Evolutionary conservation across 179 eudicot genomes (phyloP), one percentile per base, ranked within the genome.

Genomic region (Dionaea muscipula): DNA sequence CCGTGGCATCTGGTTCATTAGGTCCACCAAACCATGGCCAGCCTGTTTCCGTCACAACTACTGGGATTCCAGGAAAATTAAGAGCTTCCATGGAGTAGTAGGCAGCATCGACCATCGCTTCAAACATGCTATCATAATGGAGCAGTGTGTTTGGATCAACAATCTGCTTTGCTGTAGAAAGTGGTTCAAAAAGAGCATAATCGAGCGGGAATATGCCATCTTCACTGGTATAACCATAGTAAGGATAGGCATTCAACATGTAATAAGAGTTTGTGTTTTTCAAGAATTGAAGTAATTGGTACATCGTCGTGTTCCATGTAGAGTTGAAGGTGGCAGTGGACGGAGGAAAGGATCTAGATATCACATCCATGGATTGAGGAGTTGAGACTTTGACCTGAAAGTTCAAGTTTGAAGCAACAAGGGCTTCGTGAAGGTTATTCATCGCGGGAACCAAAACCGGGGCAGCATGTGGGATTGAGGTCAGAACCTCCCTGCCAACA

Each of bases 211-310:
- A 85, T 27, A 88, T 82, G 39, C 96, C 96, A 35, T 77, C 63
- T 63, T 82, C 77, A 46, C 65, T 64, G 15, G 80, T 69, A 55
- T 78, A 85, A 2, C 84, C 95, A 50, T 75, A 73, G 39, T 85
- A 88, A 53, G 96, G 96, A 68, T 82, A 85, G 5, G 88, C 95
- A 64, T 88, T 88, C 1, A 88, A 63, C 95, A 85, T 85, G 72
- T 65, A 81, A 49, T 61, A 77, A 18, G 97, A 86, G 37, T 86
- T 76, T 6, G 97, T 86, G 56, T 66, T 83, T 64, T 66, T 83
- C 50, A 86, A 60, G 60, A 86, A 89, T 74, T 80, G 83, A 36
- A 86, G 89, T 28, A 89, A 50, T 58, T 77, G 81, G 64, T 66
- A 68, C 45, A 89, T 72, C 2, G 94, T 86, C 0, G 80, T 68